Percentiles rank a stretch among this genome's conserved stretches.
These are phyloP conservation scores for Leishmania arabica DNA, from an alignment of 208 protist species.

Conservation along the genomic window DNA sequence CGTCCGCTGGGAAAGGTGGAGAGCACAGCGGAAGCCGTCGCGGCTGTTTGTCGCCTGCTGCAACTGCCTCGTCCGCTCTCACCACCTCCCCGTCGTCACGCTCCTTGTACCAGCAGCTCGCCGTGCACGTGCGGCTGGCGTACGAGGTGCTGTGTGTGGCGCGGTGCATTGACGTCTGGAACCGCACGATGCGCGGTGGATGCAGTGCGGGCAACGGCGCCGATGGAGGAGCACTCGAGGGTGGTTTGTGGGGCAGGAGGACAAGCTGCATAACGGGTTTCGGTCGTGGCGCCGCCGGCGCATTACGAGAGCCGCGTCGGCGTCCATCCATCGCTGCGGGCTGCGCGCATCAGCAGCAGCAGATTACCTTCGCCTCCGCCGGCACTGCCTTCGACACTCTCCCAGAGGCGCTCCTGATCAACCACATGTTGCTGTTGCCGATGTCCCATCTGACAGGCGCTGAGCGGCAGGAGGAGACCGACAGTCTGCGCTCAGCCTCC, in stretches of 20 bases:
- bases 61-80: not conserved
- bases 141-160: slow-evolving; percentile 39
- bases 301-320: slow-evolving; percentile 1
- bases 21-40: slow-evolving; percentile 1
- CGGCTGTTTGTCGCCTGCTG: not conserved
- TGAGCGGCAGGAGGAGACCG: slow-evolving; percentile 18
- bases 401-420: slow-evolving; percentile 33
- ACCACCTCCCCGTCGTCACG: not conserved
- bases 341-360: slow-evolving; percentile 9
- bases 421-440: slow-evolving; percentile 40
- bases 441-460: slow-evolving; percentile 36
- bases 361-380: slow-evolving; percentile 7
- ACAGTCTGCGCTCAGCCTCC: slow-evolving; percentile 39
- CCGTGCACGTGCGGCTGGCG: slow-evolving; percentile 31
- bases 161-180: slow-evolving; percentile 43
- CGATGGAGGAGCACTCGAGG: not conserved
- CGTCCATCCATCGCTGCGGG: not conserved
- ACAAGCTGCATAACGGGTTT: not conserved
- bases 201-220: not conserved
- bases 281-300: not conserved
- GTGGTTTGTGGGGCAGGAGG: not conserved
- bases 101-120: slow-evolving; percentile 34
- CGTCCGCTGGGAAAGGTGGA: not conserved
- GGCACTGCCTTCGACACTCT: slow-evolving; percentile 22
- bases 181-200: slow-evolving; percentile 7